Percentiles rank a stretch among this genome's conserved stretches.
phyloP scores from a whole-genome alignment of 2,329 filamentous ascomycete species.

The Exutisphaerella laricina region DNA sequence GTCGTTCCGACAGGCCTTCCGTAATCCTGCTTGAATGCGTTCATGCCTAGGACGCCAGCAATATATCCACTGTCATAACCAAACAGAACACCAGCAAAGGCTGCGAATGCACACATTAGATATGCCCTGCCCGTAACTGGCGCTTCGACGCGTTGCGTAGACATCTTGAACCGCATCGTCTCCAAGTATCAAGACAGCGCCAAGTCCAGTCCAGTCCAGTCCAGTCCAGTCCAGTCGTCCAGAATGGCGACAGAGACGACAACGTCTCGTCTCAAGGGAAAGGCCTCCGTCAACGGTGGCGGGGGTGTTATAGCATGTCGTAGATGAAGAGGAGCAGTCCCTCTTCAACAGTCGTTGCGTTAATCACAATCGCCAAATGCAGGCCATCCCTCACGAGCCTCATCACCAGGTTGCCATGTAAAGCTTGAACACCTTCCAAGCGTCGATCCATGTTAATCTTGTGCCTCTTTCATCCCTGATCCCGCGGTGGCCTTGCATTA shows the following conservation, averaged over 20 bases:
- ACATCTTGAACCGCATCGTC: slow-evolving; percentile 1
- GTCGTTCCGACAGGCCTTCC: slow-evolving; percentile 22
- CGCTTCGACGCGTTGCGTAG: slow-evolving; percentile 29
- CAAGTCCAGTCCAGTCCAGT: no score
- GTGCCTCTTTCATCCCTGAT: not conserved
- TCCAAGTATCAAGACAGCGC: no score
- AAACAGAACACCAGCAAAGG: slow-evolving; percentile 57
- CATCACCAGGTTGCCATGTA: not conserved
- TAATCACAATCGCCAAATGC: no score
- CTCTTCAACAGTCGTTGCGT: no score
- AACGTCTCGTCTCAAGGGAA: no score
- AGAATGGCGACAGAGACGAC: no score
- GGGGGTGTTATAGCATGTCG: no score
- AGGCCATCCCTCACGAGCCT: not conserved
- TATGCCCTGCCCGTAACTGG: slow-evolving; percentile 46
- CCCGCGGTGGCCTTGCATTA: not conserved
- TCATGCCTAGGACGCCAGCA: slow-evolving; percentile 47
- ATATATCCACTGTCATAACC: slow-evolving; percentile 56
- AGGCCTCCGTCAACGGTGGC: no score
- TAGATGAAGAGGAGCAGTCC: no score
- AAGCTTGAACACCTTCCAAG: not conserved
- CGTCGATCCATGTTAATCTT: not conserved
- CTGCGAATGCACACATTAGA: slow-evolving; percentile 55
- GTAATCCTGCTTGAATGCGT: slow-evolving; percentile 41
- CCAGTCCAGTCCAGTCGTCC: no score